phyloP scores from a whole-genome alignment of 2,329 filamentous ascomycete species.

The Fusarium subtropicale region DNA sequence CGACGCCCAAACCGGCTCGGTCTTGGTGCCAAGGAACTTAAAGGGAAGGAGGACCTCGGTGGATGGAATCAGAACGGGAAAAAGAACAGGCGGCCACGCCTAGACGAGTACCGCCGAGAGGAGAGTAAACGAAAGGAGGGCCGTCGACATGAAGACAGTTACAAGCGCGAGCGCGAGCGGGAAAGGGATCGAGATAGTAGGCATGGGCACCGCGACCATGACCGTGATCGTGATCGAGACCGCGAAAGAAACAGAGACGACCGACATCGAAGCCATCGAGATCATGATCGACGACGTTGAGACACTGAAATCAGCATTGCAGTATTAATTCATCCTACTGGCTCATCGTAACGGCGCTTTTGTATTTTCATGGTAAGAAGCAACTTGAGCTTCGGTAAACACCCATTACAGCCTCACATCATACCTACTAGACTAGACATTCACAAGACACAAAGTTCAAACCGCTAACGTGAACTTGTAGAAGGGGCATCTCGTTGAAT shows the following conservation, averaged over 20 bases:
- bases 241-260: constrained; percentile 39
- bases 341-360: constrained; percentile 7
- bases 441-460: neutral
- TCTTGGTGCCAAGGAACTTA: constrained; percentile 86
- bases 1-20: constrained; percentile 84
- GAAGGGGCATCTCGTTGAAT: neutral
- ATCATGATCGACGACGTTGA: constrained; percentile 42
- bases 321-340: neutral
- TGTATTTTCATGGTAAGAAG: neutral
- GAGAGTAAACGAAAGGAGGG: constrained; percentile 59
- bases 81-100: constrained; percentile 56
- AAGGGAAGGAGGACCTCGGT: constrained; percentile 77
- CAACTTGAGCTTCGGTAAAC: neutral
- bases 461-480: constrained; percentile 28
- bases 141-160: constrained; percentile 57
- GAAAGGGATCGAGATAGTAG: constrained; percentile 53
- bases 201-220: constrained; percentile 51
- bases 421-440: constrained; percentile 21
- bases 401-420: neutral
- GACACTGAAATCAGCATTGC: neutral
- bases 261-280: constrained; percentile 42
- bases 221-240: constrained; percentile 33
- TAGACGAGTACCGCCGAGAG: constrained; percentile 63
- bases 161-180: constrained; percentile 59
- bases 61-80: constrained; percentile 80